Conservation (phyloP, 345 rosid genomes). For the Eucalyptus paniculata region DNA sequence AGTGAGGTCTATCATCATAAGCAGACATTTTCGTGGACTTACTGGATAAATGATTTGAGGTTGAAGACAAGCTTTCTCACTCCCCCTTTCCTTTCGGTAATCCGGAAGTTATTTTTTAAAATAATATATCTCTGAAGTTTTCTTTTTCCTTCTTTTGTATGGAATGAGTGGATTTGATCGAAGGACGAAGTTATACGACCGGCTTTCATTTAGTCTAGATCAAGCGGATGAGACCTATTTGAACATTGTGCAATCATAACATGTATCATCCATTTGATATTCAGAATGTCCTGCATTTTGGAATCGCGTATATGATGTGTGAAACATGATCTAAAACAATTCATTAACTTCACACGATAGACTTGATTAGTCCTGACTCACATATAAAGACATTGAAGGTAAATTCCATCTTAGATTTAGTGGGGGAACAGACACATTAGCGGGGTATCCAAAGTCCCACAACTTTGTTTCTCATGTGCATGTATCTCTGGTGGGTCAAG, state of each 20-base stretch:
- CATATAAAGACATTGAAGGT: no score
- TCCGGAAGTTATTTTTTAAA: not conserved
- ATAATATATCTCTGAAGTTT: not conserved
- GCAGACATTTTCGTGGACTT: not conserved
- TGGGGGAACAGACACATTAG: not conserved
- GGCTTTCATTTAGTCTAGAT: no score
- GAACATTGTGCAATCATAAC: no score
- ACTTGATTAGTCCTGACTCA: no score
- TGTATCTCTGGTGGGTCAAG: slow-evolving; percentile 43
- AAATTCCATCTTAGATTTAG: not conserved
- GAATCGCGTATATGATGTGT: no score
- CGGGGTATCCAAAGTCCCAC: not conserved
- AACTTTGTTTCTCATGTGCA: slow-evolving; percentile 36
- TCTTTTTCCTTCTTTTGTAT: accelerated
- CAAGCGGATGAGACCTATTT: no score
- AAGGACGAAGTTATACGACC: no score
- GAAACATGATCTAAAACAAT: no score
- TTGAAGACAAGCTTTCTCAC: not conserved
- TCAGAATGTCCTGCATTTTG: no score
- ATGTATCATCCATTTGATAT: no score
- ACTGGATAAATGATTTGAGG: not conserved
- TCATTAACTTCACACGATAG: no score
- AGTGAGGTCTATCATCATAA: not conserved
- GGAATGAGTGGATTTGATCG: not conserved
- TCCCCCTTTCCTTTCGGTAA: not conserved